Evolutionary conservation across 345 rosid genomes (phyloP).

Genomic region (Noccaea caerulescens): DNA sequence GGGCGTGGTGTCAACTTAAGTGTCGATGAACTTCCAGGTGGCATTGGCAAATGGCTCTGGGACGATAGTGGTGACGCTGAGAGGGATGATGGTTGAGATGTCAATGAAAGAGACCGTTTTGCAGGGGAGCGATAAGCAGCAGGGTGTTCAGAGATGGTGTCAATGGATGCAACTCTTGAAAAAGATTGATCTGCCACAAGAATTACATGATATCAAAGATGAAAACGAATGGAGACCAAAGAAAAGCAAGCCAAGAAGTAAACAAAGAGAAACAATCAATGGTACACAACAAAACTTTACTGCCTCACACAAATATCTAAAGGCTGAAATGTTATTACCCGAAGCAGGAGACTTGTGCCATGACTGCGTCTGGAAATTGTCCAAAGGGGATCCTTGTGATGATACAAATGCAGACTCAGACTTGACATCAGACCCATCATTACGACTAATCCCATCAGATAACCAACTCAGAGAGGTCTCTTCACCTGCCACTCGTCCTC

Average conservation of each 20-base stretch:
- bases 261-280: slow-evolving; percentile 30
- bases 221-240: slow-evolving; percentile 7
- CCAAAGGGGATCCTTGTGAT: slow-evolving; percentile 63
- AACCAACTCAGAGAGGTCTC: slow-evolving; percentile 75
- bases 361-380: slow-evolving; percentile 51
- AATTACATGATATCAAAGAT: neutral
- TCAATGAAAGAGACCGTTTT: slow-evolving; percentile 60
- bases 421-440: slow-evolving; percentile 60
- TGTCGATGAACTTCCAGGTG: slow-evolving; percentile 48
- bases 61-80: slow-evolving; percentile 54
- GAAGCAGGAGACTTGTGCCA: slow-evolving; percentile 83
- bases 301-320: too few relatives aligned
- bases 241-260: slow-evolving; percentile 9
- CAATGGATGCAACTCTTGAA: slow-evolving; percentile 62
- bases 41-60: slow-evolving; percentile 49
- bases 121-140: slow-evolving; percentile 55
- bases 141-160: slow-evolving; percentile 55
- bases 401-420: slow-evolving; percentile 65
- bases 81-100: slow-evolving; percentile 67
- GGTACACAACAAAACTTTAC: too few relatives aligned
- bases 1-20: slow-evolving; percentile 45
- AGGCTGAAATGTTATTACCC: too few relatives aligned
- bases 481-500: slow-evolving; percentile 92
- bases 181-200: slow-evolving; percentile 68
- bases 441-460: slow-evolving; percentile 62